phyloP scores from a whole-genome alignment of 257 asterid species.

The Apocynum venetum region DNA sequence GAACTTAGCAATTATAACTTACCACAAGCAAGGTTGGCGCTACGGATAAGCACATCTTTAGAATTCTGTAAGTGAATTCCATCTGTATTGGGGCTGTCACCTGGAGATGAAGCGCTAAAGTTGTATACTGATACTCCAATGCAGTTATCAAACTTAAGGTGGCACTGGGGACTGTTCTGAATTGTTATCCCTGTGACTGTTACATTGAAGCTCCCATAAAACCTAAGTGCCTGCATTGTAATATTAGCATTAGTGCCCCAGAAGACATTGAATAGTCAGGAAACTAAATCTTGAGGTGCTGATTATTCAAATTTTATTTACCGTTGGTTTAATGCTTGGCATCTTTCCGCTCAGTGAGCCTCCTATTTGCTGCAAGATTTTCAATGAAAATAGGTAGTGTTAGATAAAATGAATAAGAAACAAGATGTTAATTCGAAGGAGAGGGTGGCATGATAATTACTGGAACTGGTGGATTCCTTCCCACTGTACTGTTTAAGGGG shows the following conservation, averaged over 20 bases:
- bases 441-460: slow-evolving; percentile 31
- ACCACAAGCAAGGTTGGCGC: slow-evolving; percentile 73
- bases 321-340: slow-evolving; percentile 91
- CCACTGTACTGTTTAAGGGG: slow-evolving; percentile 49
- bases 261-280: background rate
- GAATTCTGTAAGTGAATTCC: slow-evolving; percentile 94
- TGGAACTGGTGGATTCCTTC: slow-evolving; percentile 37
- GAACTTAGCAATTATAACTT: slow-evolving; percentile 12
- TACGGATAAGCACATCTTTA: slow-evolving; percentile 67
- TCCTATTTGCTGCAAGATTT: slow-evolving; percentile 34
- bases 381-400: background rate
- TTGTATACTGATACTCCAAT: slow-evolving; percentile 69
- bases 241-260: background rate
- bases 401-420: background rate
- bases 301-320: slow-evolving; percentile 30
- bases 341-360: slow-evolving; percentile 49
- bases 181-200: slow-evolving; percentile 79
- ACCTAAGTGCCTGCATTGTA: slow-evolving; percentile 65
- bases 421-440: slow-evolving; percentile 2
- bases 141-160: slow-evolving; percentile 80
- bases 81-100: slow-evolving; percentile 89
- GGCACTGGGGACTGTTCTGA: slow-evolving; percentile 79
- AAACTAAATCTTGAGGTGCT: background rate
- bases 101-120: slow-evolving; percentile 66
- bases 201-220: slow-evolving; percentile 78